A percentile compares a stretch with the other conserved stretches of the same genome.
These are phyloP conservation scores for Parmelia sp. DNA, from an alignment of 495 filamentous ascomycete genomes.

Conservation along the genomic window DNA sequence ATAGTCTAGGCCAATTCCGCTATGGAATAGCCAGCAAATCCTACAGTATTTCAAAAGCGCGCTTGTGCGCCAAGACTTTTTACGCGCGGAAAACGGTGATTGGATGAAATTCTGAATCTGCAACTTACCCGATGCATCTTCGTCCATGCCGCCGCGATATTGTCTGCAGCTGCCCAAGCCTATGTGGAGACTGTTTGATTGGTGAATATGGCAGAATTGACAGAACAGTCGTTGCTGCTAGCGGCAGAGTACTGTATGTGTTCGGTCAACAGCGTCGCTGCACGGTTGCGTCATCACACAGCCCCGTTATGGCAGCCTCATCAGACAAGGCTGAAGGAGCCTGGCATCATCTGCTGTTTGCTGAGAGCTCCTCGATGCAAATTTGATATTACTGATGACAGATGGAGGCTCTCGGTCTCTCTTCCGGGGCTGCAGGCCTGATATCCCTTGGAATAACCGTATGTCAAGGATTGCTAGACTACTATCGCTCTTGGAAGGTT, in stretches of 20 bases:
- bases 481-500: background rate
- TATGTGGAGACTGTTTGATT: background rate
- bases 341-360: background rate
- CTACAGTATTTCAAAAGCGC: no score
- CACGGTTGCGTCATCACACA: background rate
- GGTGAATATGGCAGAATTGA: background rate
- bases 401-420: constrained; percentile 1
- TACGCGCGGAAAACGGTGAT: background rate
- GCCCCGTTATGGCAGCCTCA: background rate
- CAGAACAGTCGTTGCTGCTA: background rate
- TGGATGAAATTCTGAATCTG: background rate
- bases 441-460: background rate
- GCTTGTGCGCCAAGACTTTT: background rate
- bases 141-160: background rate
- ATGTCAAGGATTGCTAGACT: background rate
- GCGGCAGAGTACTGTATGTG: background rate
- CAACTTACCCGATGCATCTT: background rate
- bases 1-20: no score
- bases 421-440: background rate
- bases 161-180: background rate
- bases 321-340: background rate
- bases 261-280: background rate
- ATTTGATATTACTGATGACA: background rate
- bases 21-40: no score
- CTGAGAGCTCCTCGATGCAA: background rate